These are phyloP conservation scores for Raphanus raphanistrum DNA, from an alignment of 345 rosid species.

Conservation along the genomic window DNA sequence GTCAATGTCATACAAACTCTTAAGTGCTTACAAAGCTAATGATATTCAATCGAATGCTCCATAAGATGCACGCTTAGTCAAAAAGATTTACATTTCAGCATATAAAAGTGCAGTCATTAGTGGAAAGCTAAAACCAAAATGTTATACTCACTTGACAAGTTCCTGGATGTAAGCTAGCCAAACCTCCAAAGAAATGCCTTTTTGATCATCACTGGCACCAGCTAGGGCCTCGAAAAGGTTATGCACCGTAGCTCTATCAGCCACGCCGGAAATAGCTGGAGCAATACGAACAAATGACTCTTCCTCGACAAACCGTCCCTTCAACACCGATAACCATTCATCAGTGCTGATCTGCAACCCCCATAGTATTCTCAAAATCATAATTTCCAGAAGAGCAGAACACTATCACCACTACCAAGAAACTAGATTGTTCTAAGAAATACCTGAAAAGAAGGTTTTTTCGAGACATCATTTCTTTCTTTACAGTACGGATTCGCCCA, in stretches of 20 bases:
- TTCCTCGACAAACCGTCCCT: constrained; percentile 75
- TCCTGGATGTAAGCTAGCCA: constrained; percentile 83
- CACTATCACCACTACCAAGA: constrained; percentile 10
- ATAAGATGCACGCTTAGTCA: neutral
- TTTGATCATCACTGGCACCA: constrained; percentile 46
- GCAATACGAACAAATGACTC: constrained; percentile 88
- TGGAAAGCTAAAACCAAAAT: constrained; percentile 12
- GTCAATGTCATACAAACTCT: constrained; percentile 2
- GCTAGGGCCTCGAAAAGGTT: constrained; percentile 84
- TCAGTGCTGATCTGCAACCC: constrained; percentile 18
- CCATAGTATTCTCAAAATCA: neutral
- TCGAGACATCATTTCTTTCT: constrained; percentile 40
- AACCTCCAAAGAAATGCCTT: constrained; percentile 69
- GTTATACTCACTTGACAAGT: constrained; percentile 79
- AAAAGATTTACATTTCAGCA: constrained; percentile 12
- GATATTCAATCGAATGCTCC: neutral
- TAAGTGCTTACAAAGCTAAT: constrained; percentile 8
- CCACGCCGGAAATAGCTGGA: constrained; percentile 86
- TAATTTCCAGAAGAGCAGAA: neutral
- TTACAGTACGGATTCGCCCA: constrained; percentile 78
- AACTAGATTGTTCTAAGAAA: neutral
- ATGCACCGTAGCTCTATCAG: constrained; percentile 83
- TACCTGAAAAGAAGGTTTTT: constrained; percentile 71
- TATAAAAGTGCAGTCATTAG: neutral
- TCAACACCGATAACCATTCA: constrained; percentile 37